Percentiles rank a stretch among this genome's conserved stretches.
Evolutionary conservation across 2,329 filamentous ascomycete species (phyloP).

Genomic region (Catunica adiposa): DNA sequence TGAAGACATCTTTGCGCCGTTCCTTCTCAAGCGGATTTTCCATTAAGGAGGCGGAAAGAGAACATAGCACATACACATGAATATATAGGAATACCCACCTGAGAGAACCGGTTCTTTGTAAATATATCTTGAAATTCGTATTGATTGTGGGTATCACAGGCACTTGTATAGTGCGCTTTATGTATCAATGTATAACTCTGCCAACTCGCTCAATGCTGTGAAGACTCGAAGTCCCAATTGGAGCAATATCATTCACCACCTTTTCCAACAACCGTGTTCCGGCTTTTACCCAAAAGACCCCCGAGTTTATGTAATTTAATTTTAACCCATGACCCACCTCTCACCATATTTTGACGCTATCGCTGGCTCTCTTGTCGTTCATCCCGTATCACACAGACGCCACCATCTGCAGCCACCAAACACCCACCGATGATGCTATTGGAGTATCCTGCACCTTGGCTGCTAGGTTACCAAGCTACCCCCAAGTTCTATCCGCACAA

Average conservation of each 20-base stretch:
- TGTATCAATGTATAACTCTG: not conserved
- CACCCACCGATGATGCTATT: not conserved
- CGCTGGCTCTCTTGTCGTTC: too few species aligned
- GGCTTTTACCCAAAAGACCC: too few species aligned
- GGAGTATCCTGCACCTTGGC: not conserved
- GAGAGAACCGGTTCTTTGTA: not conserved
- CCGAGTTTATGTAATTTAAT: too few species aligned
- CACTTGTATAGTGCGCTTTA: not conserved
- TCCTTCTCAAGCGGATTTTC: slow-evolving; percentile 52
- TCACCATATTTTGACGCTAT: too few species aligned
- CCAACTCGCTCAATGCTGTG: not conserved
- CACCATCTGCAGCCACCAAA: not conserved
- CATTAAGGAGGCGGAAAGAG: slow-evolving; percentile 17
- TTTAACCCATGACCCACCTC: too few species aligned
- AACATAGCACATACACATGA: too few species aligned
- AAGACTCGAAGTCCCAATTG: too few species aligned
- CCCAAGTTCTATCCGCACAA: too few species aligned
- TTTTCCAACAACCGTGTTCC: too few species aligned
- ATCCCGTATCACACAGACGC: too few species aligned
- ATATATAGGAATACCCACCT: not conserved
- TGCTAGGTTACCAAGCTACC: not conserved
- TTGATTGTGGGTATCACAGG: slow-evolving; percentile 6
- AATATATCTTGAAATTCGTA: not conserved
- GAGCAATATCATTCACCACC: too few species aligned
- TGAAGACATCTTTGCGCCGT: slow-evolving; percentile 45